phyloP scores from a whole-genome alignment of 495 filamentous ascomycete genomes.

The Penicillium robsamsonii region DNA sequence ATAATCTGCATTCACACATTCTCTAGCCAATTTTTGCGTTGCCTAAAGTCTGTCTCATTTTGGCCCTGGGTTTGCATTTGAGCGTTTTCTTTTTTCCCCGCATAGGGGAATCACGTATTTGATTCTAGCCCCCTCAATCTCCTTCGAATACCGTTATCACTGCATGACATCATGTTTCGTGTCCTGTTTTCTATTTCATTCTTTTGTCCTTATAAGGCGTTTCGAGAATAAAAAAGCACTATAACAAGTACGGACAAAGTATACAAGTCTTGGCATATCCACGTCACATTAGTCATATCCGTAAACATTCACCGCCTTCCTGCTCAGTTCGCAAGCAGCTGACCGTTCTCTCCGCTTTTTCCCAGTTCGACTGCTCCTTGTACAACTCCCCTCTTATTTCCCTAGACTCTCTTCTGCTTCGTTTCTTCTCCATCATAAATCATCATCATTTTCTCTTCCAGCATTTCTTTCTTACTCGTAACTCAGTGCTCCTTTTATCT shows the following conservation, averaged over 20 bases:
- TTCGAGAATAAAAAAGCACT: too few species aligned
- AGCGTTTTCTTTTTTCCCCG: constrained; percentile 35
- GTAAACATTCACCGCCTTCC: constrained; percentile 7
- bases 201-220: too few species aligned
- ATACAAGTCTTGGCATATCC: too few species aligned
- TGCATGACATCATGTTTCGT: constrained; percentile 10
- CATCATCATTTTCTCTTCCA: constrained; percentile 10
- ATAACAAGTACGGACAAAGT: too few species aligned
- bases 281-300: constrained; percentile 13
- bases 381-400: constrained; percentile 15
- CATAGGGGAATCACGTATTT: constrained; percentile 13
- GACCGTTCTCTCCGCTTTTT: constrained; percentile 16
- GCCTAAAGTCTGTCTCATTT: constrained; percentile 11
- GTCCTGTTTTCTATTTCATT: neutral
- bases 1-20: constrained; percentile 12
- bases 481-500: neutral
- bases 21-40: constrained; percentile 1
- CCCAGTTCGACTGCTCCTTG: constrained; percentile 9
- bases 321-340: constrained; percentile 6
- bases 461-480: constrained; percentile 8
- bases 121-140: constrained; percentile 13
- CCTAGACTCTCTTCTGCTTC: constrained; percentile 8
- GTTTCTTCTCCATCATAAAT: constrained; percentile 13
- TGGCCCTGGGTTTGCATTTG: constrained; percentile 35
- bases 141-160: neutral